Evolutionary conservation across 179 eudicot species (phyloP).

Genomic region (Heliamphora pulchella): DNA sequence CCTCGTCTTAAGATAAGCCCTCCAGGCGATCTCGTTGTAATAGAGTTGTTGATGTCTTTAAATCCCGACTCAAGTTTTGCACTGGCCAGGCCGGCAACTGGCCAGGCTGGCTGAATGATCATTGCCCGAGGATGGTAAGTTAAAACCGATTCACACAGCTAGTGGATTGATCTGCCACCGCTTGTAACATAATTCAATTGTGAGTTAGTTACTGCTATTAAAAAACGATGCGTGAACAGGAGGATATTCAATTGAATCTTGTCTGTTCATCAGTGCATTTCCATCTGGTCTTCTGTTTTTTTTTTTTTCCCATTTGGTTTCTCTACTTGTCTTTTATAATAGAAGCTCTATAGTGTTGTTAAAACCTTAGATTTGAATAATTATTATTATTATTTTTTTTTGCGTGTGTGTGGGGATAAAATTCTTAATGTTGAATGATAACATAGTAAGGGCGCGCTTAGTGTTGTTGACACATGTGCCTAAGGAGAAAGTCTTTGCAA

Average conservation of each 20-base stretch:
- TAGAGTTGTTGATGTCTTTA: slow-evolving; percentile 68
- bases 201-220: neutral
- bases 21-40: slow-evolving; percentile 43
- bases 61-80: slow-evolving; percentile 56
- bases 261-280: neutral
- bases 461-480: too few relatives aligned
- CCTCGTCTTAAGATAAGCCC: slow-evolving; percentile 46
- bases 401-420: neutral
- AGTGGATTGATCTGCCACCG: neutral
- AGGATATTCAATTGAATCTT: neutral
- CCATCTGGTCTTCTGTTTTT: neutral
- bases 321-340: neutral
- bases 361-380: too few relatives aligned
- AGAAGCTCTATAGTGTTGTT: neutral
- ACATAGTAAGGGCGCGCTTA: neutral
- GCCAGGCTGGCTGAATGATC: slow-evolving; percentile 40
- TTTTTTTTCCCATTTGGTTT: neutral
- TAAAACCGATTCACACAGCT: neutral
- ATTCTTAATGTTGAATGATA: neutral
- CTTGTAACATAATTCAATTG: neutral
- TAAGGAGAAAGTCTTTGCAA: too few relatives aligned
- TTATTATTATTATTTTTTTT: too few relatives aligned
- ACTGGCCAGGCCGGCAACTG: slow-evolving; percentile 44
- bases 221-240: neutral
- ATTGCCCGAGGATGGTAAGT: neutral